Percentiles rank a stretch among this genome's conserved stretches.
These are phyloP conservation scores for Senna siamea DNA, from an alignment of 306 rosid genomes.

Conservation along the genomic window DNA sequence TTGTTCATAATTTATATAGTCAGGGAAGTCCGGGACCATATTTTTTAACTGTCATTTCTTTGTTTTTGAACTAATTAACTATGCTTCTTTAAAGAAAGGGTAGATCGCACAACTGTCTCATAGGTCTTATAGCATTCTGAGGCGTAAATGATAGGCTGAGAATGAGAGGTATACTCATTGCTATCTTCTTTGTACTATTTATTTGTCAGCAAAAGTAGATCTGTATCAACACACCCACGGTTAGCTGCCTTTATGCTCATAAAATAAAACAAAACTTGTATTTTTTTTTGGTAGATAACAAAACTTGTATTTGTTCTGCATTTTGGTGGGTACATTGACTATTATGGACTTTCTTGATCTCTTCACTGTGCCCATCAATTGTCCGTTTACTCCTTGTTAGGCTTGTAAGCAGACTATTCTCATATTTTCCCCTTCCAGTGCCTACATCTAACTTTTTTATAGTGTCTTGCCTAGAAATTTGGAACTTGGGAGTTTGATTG, in stretches of 20 bases:
- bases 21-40: constrained; percentile 67
- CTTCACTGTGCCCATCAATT: no score
- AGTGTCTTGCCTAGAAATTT: constrained; percentile 5
- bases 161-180: constrained; percentile 30
- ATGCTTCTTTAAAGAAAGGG: constrained; percentile 57
- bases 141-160: constrained; percentile 40
- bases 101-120: constrained; percentile 54
- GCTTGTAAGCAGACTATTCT: no score
- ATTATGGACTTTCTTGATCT: no score
- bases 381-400: no score
- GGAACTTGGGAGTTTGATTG: constrained; percentile 46
- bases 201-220: constrained; percentile 36
- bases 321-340: no score
- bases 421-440: neutral
- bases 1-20: constrained; percentile 37
- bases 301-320: no score
- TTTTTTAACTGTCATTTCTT: constrained; percentile 55
- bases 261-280: neutral
- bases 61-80: constrained; percentile 50
- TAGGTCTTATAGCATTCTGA: constrained; percentile 56
- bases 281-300: no score
- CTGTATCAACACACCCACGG: no score
- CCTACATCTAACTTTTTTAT: no score
- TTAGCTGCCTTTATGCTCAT: neutral
- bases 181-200: constrained; percentile 36